Evolutionary conservation across 768 basidiomycete species (phyloP), one percentile per base, ranked within the genome.

Genomic region (Saitozyma sp.): DNA sequence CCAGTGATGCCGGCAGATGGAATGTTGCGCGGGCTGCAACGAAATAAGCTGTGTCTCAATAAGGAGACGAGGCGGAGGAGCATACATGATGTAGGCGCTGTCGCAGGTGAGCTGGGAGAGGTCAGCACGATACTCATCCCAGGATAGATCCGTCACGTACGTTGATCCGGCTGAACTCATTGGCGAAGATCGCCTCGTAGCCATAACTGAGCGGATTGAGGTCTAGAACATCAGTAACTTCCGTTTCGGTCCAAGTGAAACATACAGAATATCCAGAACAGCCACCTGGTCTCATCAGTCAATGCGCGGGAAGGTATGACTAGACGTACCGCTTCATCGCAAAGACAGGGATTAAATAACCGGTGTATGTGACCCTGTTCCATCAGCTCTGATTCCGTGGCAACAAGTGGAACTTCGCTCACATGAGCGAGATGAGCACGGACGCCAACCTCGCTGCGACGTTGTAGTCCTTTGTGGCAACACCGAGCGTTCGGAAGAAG

Each of bases 121-220:
- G 29, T 29, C 29, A 29, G 29, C 29, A 29, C 29, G 29, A 29
- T 29, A 29, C 29, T 29, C 29, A 29, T 29, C 29, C 29, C 29
- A 5, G 29, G 29, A 29, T 29, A 29, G 29, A 29, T 29, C 29
- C 29, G 29, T 29, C 29, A 29, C 29, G 29, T 29, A 29, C 29
- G 45, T 69, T 61, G 59, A 77, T 67, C 17, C 76, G 62, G 40
- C 66, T 70, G 63, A 79, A 79, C 62, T 79, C 78, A 65, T 79
- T 79, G 62, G 73, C 72, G 55, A 78, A 76, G 59, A 76, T 66
- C 0, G 73, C 65, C 61, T 88, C 85, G 84, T 89, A 93, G 0
- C 86, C 87, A 79, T 90, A 93, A 1, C 85, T 80, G 45, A 92
- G 76, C 0, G 92, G 92, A 68, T 93, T 89, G 58, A 91, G 75